Evolutionary conservation across 1,284 basidiomycete genomes (phyloP).

Genomic region (Malassezia arunalokei): DNA sequence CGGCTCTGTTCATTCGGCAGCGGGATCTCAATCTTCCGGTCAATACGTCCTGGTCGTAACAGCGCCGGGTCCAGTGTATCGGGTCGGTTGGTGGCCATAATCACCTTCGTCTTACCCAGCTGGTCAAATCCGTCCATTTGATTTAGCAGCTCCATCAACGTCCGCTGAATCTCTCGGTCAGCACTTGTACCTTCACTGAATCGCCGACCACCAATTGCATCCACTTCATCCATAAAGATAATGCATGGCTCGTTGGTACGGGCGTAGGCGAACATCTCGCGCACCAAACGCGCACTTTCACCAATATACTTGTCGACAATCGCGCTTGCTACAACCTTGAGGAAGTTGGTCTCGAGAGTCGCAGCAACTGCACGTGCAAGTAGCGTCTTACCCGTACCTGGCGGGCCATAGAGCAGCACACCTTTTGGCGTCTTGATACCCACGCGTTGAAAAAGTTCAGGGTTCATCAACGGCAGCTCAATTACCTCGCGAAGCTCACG

Average conservation of each 20-base stretch:
- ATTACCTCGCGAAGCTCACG: conserved; percentile 94
- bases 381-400: conserved; percentile 89
- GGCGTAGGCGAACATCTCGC: conserved; percentile 96
- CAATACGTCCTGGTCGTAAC: conserved; percentile 84
- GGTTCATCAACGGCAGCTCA: conserved; percentile 85
- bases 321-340: conserved; percentile 96
- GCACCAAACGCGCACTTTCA: conserved; percentile 84
- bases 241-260: conserved; percentile 91
- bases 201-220: conserved; percentile 53
- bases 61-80: conserved; percentile 88
- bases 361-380: conserved; percentile 91
- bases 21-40: conserved; percentile 96
- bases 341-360: conserved; percentile 88
- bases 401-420: conserved; percentile 81
- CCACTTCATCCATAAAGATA: conserved; percentile 99
- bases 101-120: conserved; percentile 85
- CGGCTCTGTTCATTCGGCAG: conserved; percentile 90
- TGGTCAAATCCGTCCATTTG: conserved; percentile 99
- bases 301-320: conserved; percentile 99
- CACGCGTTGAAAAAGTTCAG: conserved; percentile 85
- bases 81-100: conserved; percentile 57
- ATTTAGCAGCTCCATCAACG: conserved; percentile 97
- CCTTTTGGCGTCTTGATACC: conserved; percentile 94
- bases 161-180: conserved; percentile 96
- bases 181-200: conserved; percentile 98